Conservation (phyloP, 164 flowering plant species). For the Malania oleifera region DNA sequence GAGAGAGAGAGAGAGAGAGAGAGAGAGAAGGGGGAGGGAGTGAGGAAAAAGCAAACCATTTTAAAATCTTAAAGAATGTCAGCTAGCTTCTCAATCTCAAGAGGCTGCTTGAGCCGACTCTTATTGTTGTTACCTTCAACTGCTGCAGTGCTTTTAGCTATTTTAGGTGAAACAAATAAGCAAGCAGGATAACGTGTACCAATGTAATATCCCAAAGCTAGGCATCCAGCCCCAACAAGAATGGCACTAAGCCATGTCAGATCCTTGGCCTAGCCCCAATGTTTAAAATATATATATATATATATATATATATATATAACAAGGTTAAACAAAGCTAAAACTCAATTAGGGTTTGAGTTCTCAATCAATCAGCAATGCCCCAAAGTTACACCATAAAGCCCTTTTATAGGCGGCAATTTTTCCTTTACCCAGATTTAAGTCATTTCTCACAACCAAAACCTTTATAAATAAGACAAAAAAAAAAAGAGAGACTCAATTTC, state of each 20-base stretch:
- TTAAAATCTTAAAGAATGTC: slow-evolving; percentile 85
- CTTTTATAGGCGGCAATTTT: slow-evolving; percentile 99
- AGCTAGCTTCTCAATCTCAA: slow-evolving; percentile 82
- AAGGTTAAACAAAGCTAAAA: too few relatives aligned
- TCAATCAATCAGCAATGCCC: too few relatives aligned
- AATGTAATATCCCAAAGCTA: slow-evolving; percentile 65
- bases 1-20: not conserved
- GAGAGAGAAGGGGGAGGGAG: not conserved
- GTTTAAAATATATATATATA: too few relatives aligned
- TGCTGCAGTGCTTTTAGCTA: slow-evolving; percentile 14
- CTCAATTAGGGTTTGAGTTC: too few relatives aligned
- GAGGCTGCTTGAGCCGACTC: slow-evolving; percentile 29
- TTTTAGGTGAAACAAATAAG: slow-evolving; percentile 13
- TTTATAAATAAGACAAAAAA: slow-evolving; percentile 16
- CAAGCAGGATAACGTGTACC: slow-evolving; percentile 35
- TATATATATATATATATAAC: too few relatives aligned
- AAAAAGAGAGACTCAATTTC: slow-evolving; percentile 3
- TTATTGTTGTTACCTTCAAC: slow-evolving; percentile 25
- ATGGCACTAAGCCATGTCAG: slow-evolving; percentile 64
- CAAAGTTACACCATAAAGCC: too few relatives aligned
- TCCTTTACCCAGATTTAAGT: slow-evolving; percentile 98
- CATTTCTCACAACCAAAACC: slow-evolving; percentile 96
- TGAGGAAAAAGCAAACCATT: slow-evolving; percentile 60
- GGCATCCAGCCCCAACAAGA: slow-evolving; percentile 77
- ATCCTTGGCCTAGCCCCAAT: too few relatives aligned